These are phyloP conservation scores for Lecanicillium sp. DNA, from an alignment of 2,329 filamentous ascomycete genomes.

Conservation along the genomic window DNA sequence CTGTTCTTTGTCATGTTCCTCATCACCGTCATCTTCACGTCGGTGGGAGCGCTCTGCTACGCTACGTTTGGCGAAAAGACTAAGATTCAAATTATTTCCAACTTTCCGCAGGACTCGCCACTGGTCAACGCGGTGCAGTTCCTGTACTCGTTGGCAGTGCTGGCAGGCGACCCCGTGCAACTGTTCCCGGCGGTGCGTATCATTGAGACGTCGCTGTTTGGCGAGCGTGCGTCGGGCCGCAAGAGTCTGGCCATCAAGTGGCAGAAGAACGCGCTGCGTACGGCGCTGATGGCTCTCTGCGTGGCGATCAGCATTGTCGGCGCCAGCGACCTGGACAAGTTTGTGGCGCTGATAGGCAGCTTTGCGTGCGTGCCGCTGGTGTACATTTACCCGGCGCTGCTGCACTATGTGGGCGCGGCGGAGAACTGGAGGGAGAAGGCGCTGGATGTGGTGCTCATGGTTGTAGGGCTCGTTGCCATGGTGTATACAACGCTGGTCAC, in stretches of 20 bases:
- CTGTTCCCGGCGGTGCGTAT: conserved; percentile 68
- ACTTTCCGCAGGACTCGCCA: conserved; percentile 62
- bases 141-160: conserved; percentile 63
- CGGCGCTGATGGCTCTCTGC: conserved; percentile 48
- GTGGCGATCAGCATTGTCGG: conserved; percentile 55
- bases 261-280: conserved; percentile 66
- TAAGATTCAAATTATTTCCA: conserved; percentile 67
- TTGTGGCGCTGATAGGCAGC: conserved; percentile 66
- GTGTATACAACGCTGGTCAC: conserved; percentile 63
- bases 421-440: conserved; percentile 45
- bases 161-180: conserved; percentile 68
- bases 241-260: conserved; percentile 59
- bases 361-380: conserved; percentile 69
- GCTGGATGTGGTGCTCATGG: conserved; percentile 55
- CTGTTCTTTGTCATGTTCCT: conserved; percentile 64
- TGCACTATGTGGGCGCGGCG: conserved; percentile 64
- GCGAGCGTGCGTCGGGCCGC: conserved; percentile 57
- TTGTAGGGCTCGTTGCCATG: conserved; percentile 59
- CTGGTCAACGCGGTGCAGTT: conserved; percentile 73
- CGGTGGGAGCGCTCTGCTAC: conserved; percentile 66
- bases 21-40: conserved; percentile 66
- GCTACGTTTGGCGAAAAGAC: conserved; percentile 63
- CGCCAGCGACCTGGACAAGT: conserved; percentile 63
- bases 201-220: conserved; percentile 60
- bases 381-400: conserved; percentile 66